Evolutionary conservation across 306 rosid genomes (phyloP), one percentile per base, ranked within the genome.

Genomic region (Pyrus pyrifolia): DNA sequence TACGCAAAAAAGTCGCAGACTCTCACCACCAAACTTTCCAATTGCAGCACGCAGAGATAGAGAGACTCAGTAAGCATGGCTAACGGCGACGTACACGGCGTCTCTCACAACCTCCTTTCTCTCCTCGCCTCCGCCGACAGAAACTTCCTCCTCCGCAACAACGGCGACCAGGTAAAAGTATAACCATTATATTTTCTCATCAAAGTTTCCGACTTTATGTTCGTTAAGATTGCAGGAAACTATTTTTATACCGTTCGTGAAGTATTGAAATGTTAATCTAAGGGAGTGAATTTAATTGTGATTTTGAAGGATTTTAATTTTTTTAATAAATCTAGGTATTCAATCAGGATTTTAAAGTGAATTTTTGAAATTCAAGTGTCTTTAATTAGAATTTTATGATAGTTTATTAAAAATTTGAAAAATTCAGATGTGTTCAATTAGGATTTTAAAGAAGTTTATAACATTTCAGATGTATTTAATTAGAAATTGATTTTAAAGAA

Each of bases 141-240:
- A 49, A 73, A 76, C 71, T 82, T 67, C 70, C 84, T 85, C 35
- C 35, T 76, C 79, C 79, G 68, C 68, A 82, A 79, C 68, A 82
- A 79, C 59, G 84, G 86, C 11, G 80, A 76, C 40, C 60, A 81
- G 84, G 88, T 85, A 35, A 44, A 7, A 17, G 8, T 21, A 2
- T 2, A 22, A 31, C 23, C 38, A 15, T 13, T 2, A 78, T 46
- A 7, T 8, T 42, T 60, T 69, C 44, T 14, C 4, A 29, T 29
- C 22, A 14, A 25, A 25, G 70, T 33, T 64, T 35, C 19, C 19
- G 4, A 12, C 55, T 59, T 38, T 63, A 18, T 75, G 25, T 30
- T 57, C 69, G 19, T 25, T n/a, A 29, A 23, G 27, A n/a, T 61
- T 3, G 23, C 45, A 12, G 72, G 40, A 22, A 31, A 68, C 30